These are phyloP conservation scores for Aspergillus asperescens DNA, from an alignment of 495 filamentous ascomycete genomes.

Conservation along the genomic window DNA sequence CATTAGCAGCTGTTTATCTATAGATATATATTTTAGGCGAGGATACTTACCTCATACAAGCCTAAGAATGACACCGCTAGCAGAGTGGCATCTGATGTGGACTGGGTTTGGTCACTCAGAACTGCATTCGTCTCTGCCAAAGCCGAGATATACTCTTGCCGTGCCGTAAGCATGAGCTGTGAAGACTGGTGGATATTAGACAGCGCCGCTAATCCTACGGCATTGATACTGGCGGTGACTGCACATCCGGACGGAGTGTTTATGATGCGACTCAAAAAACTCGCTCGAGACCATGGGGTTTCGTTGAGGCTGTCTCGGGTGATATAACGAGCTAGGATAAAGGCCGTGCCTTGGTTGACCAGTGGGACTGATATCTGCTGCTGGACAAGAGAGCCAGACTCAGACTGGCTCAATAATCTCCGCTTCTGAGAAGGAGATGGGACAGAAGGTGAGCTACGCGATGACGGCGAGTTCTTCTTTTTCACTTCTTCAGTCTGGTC, in stretches of 20 bases:
- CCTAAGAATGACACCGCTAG: constrained; percentile 20
- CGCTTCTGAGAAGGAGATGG: background rate
- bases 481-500: constrained; percentile 18
- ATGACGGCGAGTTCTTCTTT: constrained; percentile 9
- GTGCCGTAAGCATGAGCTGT: constrained; percentile 8
- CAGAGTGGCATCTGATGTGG: constrained; percentile 16
- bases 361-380: background rate
- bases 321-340: constrained; percentile 7
- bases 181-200: constrained; percentile 12
- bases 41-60: constrained; percentile 20
- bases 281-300: background rate
- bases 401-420: background rate
- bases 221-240: constrained; percentile 8
- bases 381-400: background rate
- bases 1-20: background rate
- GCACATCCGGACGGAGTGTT: background rate
- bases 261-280: constrained; percentile 8
- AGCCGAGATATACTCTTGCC: constrained; percentile 19
- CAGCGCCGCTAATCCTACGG: constrained; percentile 12
- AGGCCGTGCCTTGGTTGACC: constrained; percentile 4
- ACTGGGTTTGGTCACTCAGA: constrained; percentile 11
- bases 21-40: background rate
- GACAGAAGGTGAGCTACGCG: background rate
- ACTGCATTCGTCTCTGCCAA: constrained; percentile 19
- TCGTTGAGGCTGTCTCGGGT: background rate